A percentile compares a stretch with the other conserved stretches of the same genome.
These are phyloP conservation scores for Diaporthe sp. DNA, from an alignment of 2,329 filamentous ascomycete species.

Conservation along the genomic window DNA sequence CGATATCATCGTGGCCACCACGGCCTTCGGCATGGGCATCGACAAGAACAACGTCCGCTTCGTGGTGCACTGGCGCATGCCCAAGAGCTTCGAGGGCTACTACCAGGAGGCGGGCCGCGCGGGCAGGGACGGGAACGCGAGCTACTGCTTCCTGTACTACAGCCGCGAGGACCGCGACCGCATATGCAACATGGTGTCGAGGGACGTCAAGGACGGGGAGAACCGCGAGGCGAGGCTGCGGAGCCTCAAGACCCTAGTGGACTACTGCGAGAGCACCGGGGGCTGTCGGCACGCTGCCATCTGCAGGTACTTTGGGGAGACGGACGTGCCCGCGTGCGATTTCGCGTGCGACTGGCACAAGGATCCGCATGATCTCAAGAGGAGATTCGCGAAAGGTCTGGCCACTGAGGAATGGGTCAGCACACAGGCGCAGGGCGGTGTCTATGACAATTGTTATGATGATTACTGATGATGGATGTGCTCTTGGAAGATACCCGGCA, in stretches of 20 bases:
- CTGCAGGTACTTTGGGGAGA: constrained; percentile 82
- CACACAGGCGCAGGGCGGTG: constrained; percentile 71
- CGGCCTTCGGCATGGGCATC: constrained; percentile 97
- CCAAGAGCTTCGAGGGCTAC: constrained; percentile 95
- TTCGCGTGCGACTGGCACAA: constrained; percentile 87
- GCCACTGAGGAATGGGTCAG: constrained; percentile 74
- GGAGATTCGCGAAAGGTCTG: constrained; percentile 68
- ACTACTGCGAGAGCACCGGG: constrained; percentile 84
- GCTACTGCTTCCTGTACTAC: constrained; percentile 91
- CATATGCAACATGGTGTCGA: constrained; percentile 69
- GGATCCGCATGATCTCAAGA: constrained; percentile 70
- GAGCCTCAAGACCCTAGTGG: constrained; percentile 77
- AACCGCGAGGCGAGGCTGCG: constrained; percentile 66
- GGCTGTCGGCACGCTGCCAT: constrained; percentile 83
- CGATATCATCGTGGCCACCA: constrained; percentile 94
- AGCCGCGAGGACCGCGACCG: constrained; percentile 88
- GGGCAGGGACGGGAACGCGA: constrained; percentile 89
- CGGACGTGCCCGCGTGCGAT: constrained; percentile 70
- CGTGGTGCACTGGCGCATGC: constrained; percentile 93
- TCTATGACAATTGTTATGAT: constrained; percentile 69
- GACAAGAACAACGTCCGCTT: constrained; percentile 96
- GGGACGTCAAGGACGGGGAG: constrained; percentile 58
- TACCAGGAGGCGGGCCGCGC: constrained; percentile 96
- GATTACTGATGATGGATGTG: constrained; percentile 49
- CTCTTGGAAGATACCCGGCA: constrained; percentile 37